Evolutionary conservation across 805 yeast species (phyloP).

Genomic region (Ogataea paraovalis): DNA sequence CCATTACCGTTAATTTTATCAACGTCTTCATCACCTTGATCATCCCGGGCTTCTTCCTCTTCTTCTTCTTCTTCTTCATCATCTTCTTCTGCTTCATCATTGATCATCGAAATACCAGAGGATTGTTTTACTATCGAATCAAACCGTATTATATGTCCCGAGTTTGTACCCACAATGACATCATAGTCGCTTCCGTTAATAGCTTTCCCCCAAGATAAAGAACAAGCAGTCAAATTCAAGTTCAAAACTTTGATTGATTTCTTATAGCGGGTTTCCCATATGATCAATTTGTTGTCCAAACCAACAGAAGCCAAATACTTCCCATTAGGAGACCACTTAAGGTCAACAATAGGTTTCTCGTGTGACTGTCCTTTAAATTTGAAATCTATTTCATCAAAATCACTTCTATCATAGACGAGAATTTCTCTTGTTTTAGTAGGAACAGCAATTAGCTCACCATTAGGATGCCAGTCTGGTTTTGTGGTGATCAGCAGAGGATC

Average conservation of each 20-base stretch:
- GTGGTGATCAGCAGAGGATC: conserved; percentile 34
- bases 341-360: conserved; percentile 39
- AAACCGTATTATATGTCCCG: conserved; percentile 36
- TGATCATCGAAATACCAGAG: conserved; percentile 7
- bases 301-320: conserved; percentile 56
- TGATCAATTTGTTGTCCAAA: conserved; percentile 42
- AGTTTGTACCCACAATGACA: conserved; percentile 40
- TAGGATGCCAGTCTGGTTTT: conserved; percentile 64
- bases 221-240: conserved; percentile 19
- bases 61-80: conserved; percentile 9
- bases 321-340: conserved; percentile 62
- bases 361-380: conserved; percentile 24
- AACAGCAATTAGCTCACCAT: conserved; percentile 64
- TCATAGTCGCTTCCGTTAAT: conserved; percentile 13
- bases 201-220: conserved; percentile 32
- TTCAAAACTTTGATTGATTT: conserved; percentile 31
- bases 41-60: conserved; percentile 12
- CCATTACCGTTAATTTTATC: conserved; percentile 16
- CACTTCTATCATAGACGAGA: conserved; percentile 39
- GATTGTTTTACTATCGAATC: conserved; percentile 12
- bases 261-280: conserved; percentile 50
- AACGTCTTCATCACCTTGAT: conserved; percentile 20
- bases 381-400: conserved; percentile 24
- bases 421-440: conserved; percentile 52
- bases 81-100: conserved; percentile 15